These are phyloP conservation scores for Salvia hispanica DNA, from an alignment of 257 asterid genomes.

Conservation along the genomic window DNA sequence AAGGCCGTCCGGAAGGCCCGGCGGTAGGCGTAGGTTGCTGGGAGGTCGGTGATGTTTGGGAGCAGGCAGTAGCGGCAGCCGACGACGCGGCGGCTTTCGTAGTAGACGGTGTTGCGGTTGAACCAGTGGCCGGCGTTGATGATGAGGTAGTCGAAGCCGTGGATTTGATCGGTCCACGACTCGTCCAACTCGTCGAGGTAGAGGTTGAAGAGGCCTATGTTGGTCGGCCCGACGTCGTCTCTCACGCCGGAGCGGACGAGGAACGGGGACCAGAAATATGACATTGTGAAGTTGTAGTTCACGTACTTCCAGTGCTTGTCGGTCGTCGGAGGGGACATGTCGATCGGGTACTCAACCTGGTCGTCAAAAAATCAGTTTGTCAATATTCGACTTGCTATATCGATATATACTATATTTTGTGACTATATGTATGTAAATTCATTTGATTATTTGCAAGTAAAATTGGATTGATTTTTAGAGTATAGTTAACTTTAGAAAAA, in stretches of 20 bases:
- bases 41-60: slow-evolving; percentile 41
- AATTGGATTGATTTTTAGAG: too few relatives aligned
- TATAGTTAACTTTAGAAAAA: too few relatives aligned
- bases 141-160: slow-evolving; percentile 51
- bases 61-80: slow-evolving; percentile 57
- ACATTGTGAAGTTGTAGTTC: slow-evolving; percentile 55
- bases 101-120: slow-evolving; percentile 46
- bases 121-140: slow-evolving; percentile 75
- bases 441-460: too few relatives aligned
- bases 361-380: too few relatives aligned
- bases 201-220: slow-evolving; percentile 51
- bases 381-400: too few relatives aligned
- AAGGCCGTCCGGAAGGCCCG: slow-evolving; percentile 53
- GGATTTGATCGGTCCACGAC: slow-evolving; percentile 53
- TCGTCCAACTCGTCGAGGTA: slow-evolving; percentile 58
- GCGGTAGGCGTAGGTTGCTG: slow-evolving; percentile 41
- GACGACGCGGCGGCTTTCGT: slow-evolving; percentile 35
- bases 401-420: too few relatives aligned
- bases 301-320: slow-evolving; percentile 52
- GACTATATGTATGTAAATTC: too few relatives aligned
- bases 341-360: slow-evolving; percentile 63
- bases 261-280: slow-evolving; percentile 54
- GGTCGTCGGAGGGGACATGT: slow-evolving; percentile 43
- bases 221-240: slow-evolving; percentile 40
- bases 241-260: slow-evolving; percentile 48